A percentile compares a stretch with the other conserved stretches of the same genome.
Conservation (phyloP, 2,329 filamentous ascomycete species). For the Endocalyx cinctus region DNA sequence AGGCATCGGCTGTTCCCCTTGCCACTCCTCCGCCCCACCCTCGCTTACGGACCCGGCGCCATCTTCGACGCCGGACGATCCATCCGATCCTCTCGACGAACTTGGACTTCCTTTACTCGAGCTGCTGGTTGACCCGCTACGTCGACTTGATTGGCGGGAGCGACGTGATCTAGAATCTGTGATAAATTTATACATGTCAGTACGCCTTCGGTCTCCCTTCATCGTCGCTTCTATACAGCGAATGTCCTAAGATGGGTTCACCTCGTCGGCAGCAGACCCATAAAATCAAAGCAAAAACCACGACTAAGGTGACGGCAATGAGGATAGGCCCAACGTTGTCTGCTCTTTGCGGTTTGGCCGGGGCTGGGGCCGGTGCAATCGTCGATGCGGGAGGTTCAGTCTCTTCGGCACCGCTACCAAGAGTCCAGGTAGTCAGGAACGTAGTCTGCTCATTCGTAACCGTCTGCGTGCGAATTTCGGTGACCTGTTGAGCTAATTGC, state of each 20-base stretch:
- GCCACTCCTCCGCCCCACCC: too few species aligned
- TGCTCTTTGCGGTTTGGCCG: conserved; percentile 8
- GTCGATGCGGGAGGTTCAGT: conserved; percentile 12
- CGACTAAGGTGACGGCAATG: conserved; percentile 17
- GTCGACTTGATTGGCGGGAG: conserved; percentile 13
- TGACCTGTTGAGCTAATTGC: conserved; percentile 1
- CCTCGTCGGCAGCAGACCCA: conserved; percentile 22
- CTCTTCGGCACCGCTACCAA: conserved; percentile 12
- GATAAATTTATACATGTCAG: too few species aligned
- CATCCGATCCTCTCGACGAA: conserved; percentile 8
- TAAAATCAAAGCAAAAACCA: conserved; percentile 18
- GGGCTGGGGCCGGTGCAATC: conserved; percentile 10
- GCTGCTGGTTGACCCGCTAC: conserved; percentile 7
- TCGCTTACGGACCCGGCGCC: conserved; percentile 9
- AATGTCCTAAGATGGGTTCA: too few species aligned
- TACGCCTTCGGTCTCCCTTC: too few species aligned
- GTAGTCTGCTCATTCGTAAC: conserved; percentile 15
- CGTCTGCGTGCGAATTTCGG: conserved; percentile 20
- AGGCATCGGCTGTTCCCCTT: conserved; percentile 10
- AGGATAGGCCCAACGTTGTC: conserved; percentile 20
- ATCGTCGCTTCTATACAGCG: too few species aligned
- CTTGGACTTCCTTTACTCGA: conserved; percentile 13
- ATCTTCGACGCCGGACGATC: conserved; percentile 9
- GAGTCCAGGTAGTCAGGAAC: conserved; percentile 18
- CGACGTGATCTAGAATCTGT: conserved; percentile 8